Percentiles rank a stretch among this genome's conserved stretches.
Conservation (phyloP, 2,329 filamentous ascomycete species). For the Venturia nashicola region DNA sequence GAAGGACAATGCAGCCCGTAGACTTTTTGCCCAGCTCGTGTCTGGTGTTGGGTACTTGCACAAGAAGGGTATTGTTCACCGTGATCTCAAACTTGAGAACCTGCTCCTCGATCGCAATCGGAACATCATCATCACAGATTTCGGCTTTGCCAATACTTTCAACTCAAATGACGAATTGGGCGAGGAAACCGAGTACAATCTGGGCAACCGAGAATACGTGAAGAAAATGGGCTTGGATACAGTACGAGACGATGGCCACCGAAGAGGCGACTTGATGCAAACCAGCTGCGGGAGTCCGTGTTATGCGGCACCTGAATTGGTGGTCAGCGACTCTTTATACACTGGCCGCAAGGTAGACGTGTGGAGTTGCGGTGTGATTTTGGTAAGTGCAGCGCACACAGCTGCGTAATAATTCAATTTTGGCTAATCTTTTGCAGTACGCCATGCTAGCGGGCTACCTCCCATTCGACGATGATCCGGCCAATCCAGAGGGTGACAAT, state of each 20-base stretch:
- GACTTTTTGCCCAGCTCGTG: conserved; percentile 87
- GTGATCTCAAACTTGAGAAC: conserved; percentile 94
- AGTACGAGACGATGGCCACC: conserved; percentile 58
- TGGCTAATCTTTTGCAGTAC: conserved; percentile 48
- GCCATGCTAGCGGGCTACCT: conserved; percentile 97
- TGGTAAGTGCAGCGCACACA: conserved; percentile 49
- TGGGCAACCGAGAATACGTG: conserved; percentile 79
- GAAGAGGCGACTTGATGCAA: conserved; percentile 93
- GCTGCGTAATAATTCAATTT: background rate
- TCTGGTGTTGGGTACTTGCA: conserved; percentile 96
- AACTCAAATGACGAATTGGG: conserved; percentile 76
- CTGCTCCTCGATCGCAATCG: conserved; percentile 87
- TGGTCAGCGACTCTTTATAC: conserved; percentile 94
- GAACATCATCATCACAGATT: conserved; percentile 99
- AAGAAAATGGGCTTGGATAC: conserved; percentile 78
- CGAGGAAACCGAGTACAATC: conserved; percentile 79
- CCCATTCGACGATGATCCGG: conserved; percentile 95
- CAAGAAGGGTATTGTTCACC: conserved; percentile 96
- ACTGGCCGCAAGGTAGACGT: conserved; percentile 97
- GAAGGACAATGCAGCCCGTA: conserved; percentile 81
- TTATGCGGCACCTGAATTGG: conserved; percentile 91
- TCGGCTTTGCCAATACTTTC: conserved; percentile 97
- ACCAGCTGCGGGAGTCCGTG: conserved; percentile 97
- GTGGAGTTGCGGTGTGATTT: conserved; percentile 96
- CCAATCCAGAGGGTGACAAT: conserved; percentile 96